Conservation (phyloP, 2,329 filamentous ascomycete genomes). For the Dothiorella sarmentorum region DNA sequence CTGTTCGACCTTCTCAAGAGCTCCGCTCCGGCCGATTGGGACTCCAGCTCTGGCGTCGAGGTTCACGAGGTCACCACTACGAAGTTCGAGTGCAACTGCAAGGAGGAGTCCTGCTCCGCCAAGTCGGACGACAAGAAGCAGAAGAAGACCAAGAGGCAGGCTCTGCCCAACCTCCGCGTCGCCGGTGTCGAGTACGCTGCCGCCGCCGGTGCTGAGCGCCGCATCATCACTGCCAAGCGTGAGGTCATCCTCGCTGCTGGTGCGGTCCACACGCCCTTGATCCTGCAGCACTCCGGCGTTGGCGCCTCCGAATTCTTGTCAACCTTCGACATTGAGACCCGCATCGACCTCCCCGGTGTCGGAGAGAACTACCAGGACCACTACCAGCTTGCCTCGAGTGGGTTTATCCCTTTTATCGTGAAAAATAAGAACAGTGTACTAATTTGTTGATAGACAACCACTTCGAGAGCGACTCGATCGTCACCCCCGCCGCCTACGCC, state of each 20-base stretch:
- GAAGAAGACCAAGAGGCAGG: conserved; percentile 13
- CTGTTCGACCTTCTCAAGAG: conserved; percentile 7
- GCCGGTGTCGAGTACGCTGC: conserved; percentile 13
- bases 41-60: not conserved
- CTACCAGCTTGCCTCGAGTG: conserved; percentile 10
- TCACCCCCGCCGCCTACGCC: conserved; percentile 5
- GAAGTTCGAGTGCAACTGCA: not conserved
- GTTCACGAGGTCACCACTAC: conserved; percentile 1
- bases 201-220: not conserved
- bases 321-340: conserved; percentile 22
- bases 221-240: conserved; percentile 33
- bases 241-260: conserved; percentile 62
- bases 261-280: conserved; percentile 54
- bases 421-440: too few relatives aligned
- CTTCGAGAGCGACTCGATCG: conserved; percentile 28
- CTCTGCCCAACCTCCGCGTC: not conserved
- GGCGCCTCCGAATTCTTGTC: conserved; percentile 43
- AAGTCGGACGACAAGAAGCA: not conserved
- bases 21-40: not conserved
- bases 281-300: conserved; percentile 61
- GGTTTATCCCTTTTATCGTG: too few relatives aligned
- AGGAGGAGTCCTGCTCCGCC: not conserved
- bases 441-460: conserved; percentile 24
- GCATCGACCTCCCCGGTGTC: conserved; percentile 29
- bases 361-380: conserved; percentile 34